Conservation (phyloP, 257 asterid genomes). For the Gentiana dahurica region DNA sequence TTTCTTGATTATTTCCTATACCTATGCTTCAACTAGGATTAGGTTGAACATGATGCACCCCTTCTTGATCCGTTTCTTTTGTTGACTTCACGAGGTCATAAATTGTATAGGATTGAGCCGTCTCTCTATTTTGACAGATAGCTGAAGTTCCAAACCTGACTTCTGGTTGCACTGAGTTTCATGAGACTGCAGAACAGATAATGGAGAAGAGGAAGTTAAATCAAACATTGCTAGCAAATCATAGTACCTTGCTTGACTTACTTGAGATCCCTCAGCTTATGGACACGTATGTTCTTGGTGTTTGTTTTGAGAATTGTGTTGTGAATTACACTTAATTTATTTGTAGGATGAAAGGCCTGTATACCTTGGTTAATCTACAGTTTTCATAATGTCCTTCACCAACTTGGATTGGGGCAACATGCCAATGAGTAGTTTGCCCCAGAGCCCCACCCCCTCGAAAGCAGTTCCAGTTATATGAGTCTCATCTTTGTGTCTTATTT, state of each 20-base stretch:
- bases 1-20: no score
- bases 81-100: not conserved
- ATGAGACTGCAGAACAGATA: conserved; percentile 75
- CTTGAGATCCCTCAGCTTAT: conserved; percentile 99
- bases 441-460: no score
- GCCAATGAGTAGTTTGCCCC: no score
- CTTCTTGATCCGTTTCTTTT: not conserved
- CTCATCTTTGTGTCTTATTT: no score
- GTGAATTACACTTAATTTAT: conserved; percentile 2
- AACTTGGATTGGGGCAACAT: no score
- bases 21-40: not conserved
- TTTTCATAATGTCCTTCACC: no score
- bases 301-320: conserved; percentile 9
- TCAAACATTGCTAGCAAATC: conserved; percentile 75
- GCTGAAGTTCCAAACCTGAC: conserved; percentile 86
- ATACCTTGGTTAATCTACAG: no score
- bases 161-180: conserved; percentile 84
- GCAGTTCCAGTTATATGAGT: no score
- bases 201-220: conserved; percentile 96
- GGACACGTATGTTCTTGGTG: conserved; percentile 68
- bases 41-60: not conserved
- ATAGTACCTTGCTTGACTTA: conserved; percentile 91
- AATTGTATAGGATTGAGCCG: not conserved
- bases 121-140: conserved; percentile 47
- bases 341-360: not conserved